Conservation (phyloP, 176 grass and related monocot species). For the Eragrostis nindensis region DNA sequence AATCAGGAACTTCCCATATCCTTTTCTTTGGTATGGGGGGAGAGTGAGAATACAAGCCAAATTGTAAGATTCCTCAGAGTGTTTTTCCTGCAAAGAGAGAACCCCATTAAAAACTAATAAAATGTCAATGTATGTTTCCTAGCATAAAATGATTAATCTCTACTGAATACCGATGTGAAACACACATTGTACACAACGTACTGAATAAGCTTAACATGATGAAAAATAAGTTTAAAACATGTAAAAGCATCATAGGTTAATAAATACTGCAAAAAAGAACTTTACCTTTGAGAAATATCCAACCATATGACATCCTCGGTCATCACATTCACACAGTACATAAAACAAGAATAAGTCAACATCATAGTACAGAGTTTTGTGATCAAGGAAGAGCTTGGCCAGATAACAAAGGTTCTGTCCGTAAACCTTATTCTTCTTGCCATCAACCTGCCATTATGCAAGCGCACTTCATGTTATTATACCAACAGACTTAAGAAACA, state of each 20-base stretch:
- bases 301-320: constrained; percentile 99
- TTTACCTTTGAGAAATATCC: constrained; percentile 98
- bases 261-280: neutral
- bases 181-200: constrained; percentile 26
- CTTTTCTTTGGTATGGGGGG: constrained; percentile 99
- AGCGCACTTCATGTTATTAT: constrained; percentile 20
- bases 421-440: constrained; percentile 99
- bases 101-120: constrained; percentile 23
- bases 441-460: constrained; percentile 77
- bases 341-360: constrained; percentile 98
- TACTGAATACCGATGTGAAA: constrained; percentile 1
- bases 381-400: constrained; percentile 98
- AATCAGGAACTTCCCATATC: constrained; percentile 98
- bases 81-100: constrained; percentile 76
- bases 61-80: constrained; percentile 97
- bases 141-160: constrained; percentile 21
- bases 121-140: neutral
- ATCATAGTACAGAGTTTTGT: constrained; percentile 96
- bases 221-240: constrained; percentile 1
- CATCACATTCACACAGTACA: constrained; percentile 98
- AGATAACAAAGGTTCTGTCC: constrained; percentile 98
- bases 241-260: neutral
- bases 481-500: constrained; percentile 10
- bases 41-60: constrained; percentile 99
- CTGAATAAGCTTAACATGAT: constrained; percentile 19